Base-by-base conservation (phyloP, 2,329 filamentous ascomycete species). In the Fusarium burgessii region DNA sequence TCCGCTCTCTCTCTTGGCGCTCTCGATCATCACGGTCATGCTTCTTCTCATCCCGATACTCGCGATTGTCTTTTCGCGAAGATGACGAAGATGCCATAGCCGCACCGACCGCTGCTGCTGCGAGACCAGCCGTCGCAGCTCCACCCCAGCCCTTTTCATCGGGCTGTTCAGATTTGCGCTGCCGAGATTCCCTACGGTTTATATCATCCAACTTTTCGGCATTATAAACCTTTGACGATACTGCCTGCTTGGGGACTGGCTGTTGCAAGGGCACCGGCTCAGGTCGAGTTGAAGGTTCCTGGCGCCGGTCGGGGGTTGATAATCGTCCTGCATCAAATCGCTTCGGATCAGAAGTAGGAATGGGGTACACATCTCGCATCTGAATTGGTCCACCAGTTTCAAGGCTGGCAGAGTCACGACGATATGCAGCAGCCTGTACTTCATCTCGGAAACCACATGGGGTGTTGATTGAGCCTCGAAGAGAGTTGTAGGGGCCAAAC, bases 241-340 rank as follows among this genome's bases (percentile, higher is more conserved):
- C 89, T 1, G 93, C 93, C 5, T 88, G 85, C 63, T 93, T 87
- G 4, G 95, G 95, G 73, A 94, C 91, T 5, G 95, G 95, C 74
- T 97, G 93, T 78, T 96, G 92, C n/a, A 98, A 85, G 14, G 91
- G 90, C 35, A 94, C 86, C 0, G 89, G 85, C 9, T 84, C 88
- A 8, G 90, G 88, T 43, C 88, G 85, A 18, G 80, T 77, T 20
- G 83, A 77, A 11, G 83, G 76, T 45, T 83, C 81, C 58, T 81
- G 79, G 40, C 78, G 80, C 50, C 80, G 79, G 18, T 84, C 84
- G 17, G 84, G 78, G n/a, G 84, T 77, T 40, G 89, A 88, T 25
- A 82, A 83, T 35, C 85, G 84, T 29, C 80, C 82, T 51, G 85
- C 87, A 70, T 93, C 90, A 72, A 91, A 91, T 29, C 82, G 84